phyloP scores from a whole-genome alignment of 1,284 basidiomycete genomes.

The Boletus subluridellus region DNA sequence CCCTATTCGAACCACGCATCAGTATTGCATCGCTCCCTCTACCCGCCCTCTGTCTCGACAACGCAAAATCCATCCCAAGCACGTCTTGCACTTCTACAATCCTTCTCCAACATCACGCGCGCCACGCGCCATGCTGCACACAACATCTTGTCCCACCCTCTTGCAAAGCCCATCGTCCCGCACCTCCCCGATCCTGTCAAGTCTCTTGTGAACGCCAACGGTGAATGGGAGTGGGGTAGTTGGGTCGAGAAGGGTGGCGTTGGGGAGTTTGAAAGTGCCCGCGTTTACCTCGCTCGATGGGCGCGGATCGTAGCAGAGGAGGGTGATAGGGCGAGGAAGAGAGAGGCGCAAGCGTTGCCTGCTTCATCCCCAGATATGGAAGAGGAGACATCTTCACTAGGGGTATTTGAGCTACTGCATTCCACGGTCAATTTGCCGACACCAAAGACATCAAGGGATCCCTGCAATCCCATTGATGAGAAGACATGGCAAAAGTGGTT shows the following conservation, averaged over 20 bases:
- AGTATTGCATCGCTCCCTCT: constrained; percentile 70
- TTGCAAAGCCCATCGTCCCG: constrained; percentile 91
- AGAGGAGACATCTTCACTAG: constrained; percentile 72
- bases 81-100: constrained; percentile 73
- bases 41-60: constrained; percentile 47
- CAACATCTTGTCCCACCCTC: constrained; percentile 87
- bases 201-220: constrained; percentile 80
- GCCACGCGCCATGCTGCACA: constrained; percentile 87
- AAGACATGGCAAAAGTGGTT: constrained; percentile 74
- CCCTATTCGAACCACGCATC: constrained; percentile 69
- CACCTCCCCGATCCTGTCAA: constrained; percentile 90
- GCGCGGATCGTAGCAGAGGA: constrained; percentile 95
- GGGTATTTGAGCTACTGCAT: constrained; percentile 85
- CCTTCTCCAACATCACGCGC: constrained; percentile 85
- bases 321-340: constrained; percentile 79
- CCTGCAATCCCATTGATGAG: constrained; percentile 66
- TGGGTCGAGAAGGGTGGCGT: constrained; percentile 86
- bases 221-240: constrained; percentile 81
- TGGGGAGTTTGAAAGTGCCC: constrained; percentile 91
- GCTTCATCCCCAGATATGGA: constrained; percentile 45
- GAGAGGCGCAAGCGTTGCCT: constrained; percentile 67
- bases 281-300: constrained; percentile 96
- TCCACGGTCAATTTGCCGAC: constrained; percentile 73
- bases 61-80: constrained; percentile 59
- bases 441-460: constrained; percentile 71